A percentile compares a stretch with the other conserved stretches of the same genome.
Conservation (phyloP, 768 basidiomycete species). For the Serendipita vermifera region DNA sequence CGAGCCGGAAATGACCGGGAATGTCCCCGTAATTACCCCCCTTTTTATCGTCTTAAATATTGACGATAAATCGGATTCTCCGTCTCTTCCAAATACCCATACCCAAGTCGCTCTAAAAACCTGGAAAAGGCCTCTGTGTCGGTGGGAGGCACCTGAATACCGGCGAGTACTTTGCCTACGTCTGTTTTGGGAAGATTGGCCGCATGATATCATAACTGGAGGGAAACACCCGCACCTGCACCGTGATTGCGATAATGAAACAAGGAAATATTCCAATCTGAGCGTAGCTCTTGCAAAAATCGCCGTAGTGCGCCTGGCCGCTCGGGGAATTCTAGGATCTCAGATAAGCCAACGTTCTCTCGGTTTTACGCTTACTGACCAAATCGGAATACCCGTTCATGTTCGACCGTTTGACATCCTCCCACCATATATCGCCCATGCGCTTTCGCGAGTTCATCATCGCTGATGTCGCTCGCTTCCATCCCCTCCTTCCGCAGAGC, state of each 20-base stretch:
- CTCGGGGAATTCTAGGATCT: conserved; percentile 77
- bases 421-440: conserved; percentile 94
- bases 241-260: conserved; percentile 99
- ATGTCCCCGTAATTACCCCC: not conserved
- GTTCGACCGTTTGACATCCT: conserved; percentile 56
- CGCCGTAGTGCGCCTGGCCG: conserved; percentile 81
- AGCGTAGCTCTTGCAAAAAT: conserved; percentile 71
- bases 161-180: conserved; percentile 83
- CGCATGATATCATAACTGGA: not conserved
- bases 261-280: conserved; percentile 86
- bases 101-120: conserved; percentile 70
- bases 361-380: conserved; percentile 38
- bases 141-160: conserved; percentile 72
- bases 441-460: conserved; percentile 90
- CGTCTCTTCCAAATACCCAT: conserved; percentile 87
- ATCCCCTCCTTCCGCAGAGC: conserved; percentile 57
- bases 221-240: conserved; percentile 48
- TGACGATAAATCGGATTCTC: conserved; percentile 71
- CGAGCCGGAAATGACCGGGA: not conserved
- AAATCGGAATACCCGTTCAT: conserved; percentile 88
- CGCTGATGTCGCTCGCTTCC: conserved; percentile 79
- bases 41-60: conserved; percentile 36
- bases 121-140: conserved; percentile 55
- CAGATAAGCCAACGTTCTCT: not conserved
- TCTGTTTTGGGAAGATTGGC: conserved; percentile 35